phyloP scores from a whole-genome alignment of 306 rosid genomes.

The Cucumis cinereus region DNA sequence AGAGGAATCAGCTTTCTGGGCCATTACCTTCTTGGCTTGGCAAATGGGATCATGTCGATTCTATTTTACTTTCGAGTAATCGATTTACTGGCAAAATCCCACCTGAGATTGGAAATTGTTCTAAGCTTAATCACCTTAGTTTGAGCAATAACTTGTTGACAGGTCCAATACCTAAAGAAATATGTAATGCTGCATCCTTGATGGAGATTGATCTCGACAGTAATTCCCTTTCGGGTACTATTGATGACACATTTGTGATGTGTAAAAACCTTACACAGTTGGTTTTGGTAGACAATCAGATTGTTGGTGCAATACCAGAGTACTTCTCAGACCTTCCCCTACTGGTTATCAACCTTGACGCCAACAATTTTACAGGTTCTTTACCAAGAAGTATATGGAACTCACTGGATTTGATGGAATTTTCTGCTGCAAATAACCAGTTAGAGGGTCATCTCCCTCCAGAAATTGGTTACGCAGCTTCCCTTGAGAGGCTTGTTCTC shows the following conservation, averaged over 20 bases:
- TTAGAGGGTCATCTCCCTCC: constrained; percentile 54
- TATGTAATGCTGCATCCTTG: constrained; percentile 62
- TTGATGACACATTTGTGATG: constrained; percentile 40
- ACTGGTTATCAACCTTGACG: constrained; percentile 66
- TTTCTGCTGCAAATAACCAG: constrained; percentile 71
- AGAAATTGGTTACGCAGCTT: constrained; percentile 61
- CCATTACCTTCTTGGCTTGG: constrained; percentile 81
- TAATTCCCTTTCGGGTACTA: constrained; percentile 53
- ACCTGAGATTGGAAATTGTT: constrained; percentile 77
- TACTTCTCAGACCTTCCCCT: constrained; percentile 76
- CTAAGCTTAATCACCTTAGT: constrained; percentile 46
- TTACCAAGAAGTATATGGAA: constrained; percentile 60
- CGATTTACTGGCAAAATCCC: constrained; percentile 63
- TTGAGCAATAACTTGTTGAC: constrained; percentile 60
- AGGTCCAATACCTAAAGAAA: constrained; percentile 62
- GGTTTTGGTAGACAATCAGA: constrained; percentile 50
- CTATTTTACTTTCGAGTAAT: constrained; percentile 58
- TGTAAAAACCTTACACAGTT: constrained; percentile 66
- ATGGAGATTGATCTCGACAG: constrained; percentile 59
- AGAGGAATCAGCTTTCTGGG: constrained; percentile 74
- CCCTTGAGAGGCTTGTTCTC: constrained; percentile 60
- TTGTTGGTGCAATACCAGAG: constrained; percentile 60
- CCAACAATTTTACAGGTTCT: constrained; percentile 67
- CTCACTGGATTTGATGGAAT: constrained; percentile 49
- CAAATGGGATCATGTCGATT: constrained; percentile 38